Base-by-base conservation (phyloP, 2,329 filamentous ascomycete genomes). In the Penicillium sp. region DNA sequence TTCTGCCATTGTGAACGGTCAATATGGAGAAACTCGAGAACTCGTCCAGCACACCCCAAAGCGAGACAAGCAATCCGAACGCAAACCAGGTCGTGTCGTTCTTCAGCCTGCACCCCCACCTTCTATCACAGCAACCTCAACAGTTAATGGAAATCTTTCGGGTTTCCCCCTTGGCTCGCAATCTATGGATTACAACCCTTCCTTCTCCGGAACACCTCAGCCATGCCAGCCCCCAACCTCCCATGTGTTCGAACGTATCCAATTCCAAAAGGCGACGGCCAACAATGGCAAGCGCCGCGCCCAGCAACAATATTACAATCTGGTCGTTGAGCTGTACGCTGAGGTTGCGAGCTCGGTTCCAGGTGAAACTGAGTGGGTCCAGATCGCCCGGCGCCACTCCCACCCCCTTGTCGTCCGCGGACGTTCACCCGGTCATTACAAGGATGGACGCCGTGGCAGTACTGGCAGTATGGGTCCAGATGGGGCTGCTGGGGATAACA, bases 201-300 rank as follows among this genome's bases (percentile, higher is more conserved):
- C 73, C 4, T 73, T 71, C 54, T 58, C 63, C 28, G 63, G 61
- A 10, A 60, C 67, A 6, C 57, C 68, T 9, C 70, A 74, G 30
- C 61, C 70, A 7, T 67, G 72, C 41, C 66, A 74, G 36, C 69
- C 70, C 11, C 76, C 76, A 1, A 74, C 72, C 8, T 78, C 79
- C n/a, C 82, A 87, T 55, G 83, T 80, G 0, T 97, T 95, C 69
- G 91, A 96, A 69, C 86, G 92, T 11, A 94, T 96, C 49, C 91
- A 96, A 66, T 97, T 96, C 82, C 95, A 96, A 72, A 90, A 90
- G 61, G 91, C 92, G 1, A 96, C 91, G 0, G 90, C 91, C 25
- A 97, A 96, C 76, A 97, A 97, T 63, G 91, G 91, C 44, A 96
- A 96, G 73, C 83, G 92, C 63, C 82, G 92, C 54, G 91, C 91